phyloP scores from a whole-genome alignment of 2,329 filamentous ascomycete species.

The Chrysoporthe puriensis region DNA sequence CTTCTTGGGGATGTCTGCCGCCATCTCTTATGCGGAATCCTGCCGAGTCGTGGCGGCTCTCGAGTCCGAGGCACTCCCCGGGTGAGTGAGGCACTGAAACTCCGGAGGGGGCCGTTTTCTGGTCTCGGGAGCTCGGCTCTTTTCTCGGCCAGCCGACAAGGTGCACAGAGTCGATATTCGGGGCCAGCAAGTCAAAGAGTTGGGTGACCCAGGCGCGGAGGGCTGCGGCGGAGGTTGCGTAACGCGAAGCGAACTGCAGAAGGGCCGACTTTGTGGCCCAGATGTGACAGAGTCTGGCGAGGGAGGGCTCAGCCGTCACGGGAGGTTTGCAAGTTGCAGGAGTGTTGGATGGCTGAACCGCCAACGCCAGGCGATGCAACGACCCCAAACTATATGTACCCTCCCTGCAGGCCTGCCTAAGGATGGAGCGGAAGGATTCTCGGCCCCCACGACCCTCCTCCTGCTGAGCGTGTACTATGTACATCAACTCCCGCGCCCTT shows the following conservation, averaged over 20 bases:
- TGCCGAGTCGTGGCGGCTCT: background rate
- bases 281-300: background rate
- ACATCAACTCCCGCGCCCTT: background rate
- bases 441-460: background rate
- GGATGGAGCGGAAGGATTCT: slow-evolving; percentile 2
- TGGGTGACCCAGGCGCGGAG: background rate
- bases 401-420: background rate
- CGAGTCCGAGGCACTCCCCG: background rate
- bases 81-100: background rate
- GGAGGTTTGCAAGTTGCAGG: background rate
- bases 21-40: background rate
- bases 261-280: background rate
- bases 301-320: background rate
- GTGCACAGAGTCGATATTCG: background rate
- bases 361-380: background rate
- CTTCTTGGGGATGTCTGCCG: slow-evolving; percentile 1
- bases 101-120: background rate
- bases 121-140: background rate
- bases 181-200: too few relatives aligned
- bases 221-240: background rate
- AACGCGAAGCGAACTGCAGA: background rate
- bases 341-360: background rate
- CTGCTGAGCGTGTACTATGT: background rate
- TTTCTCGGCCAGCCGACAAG: background rate
- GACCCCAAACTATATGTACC: background rate